Percentiles rank a stretch among this genome's conserved stretches.
phyloP scores from a whole-genome alignment of 805 yeast genomes.

The Tetrapisispora namnaoensis region DNA sequence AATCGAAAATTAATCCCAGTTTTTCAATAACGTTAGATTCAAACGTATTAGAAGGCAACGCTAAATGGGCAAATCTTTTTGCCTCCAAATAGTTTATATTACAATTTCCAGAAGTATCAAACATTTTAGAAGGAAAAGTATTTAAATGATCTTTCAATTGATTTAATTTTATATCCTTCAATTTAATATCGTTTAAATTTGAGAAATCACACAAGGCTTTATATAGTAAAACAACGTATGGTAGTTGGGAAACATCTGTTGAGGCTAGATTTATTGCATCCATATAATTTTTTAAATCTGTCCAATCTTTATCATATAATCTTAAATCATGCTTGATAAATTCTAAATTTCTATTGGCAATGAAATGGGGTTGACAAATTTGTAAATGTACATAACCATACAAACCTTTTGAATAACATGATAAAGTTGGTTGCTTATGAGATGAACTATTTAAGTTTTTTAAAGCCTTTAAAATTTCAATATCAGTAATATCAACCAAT shows the following conservation, averaged over 20 bases:
- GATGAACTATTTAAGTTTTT: neutral
- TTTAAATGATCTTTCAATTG: neutral
- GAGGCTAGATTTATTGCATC: constrained; percentile 40
- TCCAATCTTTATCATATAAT: constrained; percentile 52
- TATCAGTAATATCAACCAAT: neutral
- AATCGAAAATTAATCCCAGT: neutral
- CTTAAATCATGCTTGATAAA: constrained; percentile 49
- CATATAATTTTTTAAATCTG: constrained; percentile 43
- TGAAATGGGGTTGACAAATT: constrained; percentile 45
- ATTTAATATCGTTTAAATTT: constrained; percentile 13
- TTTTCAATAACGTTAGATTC: neutral
- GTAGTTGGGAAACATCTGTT: constrained; percentile 49
- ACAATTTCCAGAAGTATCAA: constrained; percentile 15
- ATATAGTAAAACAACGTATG: constrained; percentile 53
- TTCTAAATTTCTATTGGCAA: constrained; percentile 66
- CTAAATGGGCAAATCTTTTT: constrained; percentile 34
- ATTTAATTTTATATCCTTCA: constrained; percentile 12
- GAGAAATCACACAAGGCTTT: constrained; percentile 42
- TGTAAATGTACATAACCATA: constrained; percentile 50
- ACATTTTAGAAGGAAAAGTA: neutral
- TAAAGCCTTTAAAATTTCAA: neutral
- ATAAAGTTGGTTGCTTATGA: constrained; percentile 37
- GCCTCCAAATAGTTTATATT: constrained; percentile 44
- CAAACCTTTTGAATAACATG: constrained; percentile 48
- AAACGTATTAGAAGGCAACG: constrained; percentile 11